Conservation (phyloP, 106 monocot genomes). For the Phalaenopsis aphrodite region DNA sequence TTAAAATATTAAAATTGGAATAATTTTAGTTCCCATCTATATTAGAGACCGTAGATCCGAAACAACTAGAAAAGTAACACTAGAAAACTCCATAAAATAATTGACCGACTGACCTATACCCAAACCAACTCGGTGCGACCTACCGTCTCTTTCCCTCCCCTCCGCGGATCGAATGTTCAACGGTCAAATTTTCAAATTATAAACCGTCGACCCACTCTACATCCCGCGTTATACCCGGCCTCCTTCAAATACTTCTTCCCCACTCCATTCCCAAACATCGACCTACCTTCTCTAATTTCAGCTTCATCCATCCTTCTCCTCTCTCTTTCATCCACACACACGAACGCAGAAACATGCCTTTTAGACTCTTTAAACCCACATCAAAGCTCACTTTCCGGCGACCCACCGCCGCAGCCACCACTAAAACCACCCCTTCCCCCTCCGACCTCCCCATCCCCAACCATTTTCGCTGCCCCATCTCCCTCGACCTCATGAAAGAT, state of each 20-base stretch:
- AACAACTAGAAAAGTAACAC: too few relatives aligned
- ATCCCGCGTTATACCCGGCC: not conserved
- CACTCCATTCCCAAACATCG: not conserved
- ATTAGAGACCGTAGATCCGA: too few relatives aligned
- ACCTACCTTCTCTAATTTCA: not conserved
- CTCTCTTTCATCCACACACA: not conserved
- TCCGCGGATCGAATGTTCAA: slow-evolving; percentile 19
- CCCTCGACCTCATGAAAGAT: slow-evolving; percentile 76
- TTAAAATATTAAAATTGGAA: too few relatives aligned
- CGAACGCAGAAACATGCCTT: not conserved
- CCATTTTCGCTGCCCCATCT: slow-evolving; percentile 74
- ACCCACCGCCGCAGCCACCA: not conserved
- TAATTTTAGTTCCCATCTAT: too few relatives aligned
- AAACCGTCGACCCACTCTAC: not conserved
- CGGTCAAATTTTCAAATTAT: slow-evolving; percentile 31
- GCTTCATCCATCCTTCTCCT: not conserved
- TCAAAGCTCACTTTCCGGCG: slow-evolving; percentile 6
- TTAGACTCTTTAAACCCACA: not conserved
- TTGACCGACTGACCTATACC: too few relatives aligned
- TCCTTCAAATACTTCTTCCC: not conserved
- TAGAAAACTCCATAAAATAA: too few relatives aligned
- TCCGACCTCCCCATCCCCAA: slow-evolving; percentile 21
- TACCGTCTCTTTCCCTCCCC: too few relatives aligned
- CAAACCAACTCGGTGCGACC: too few relatives aligned
- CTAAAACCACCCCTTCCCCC: not conserved